A percentile compares a stretch with the other conserved stretches of the same genome.
phyloP scores from a whole-genome alignment of 495 filamentous ascomycete species.

The Aspergillus ostianus region DNA sequence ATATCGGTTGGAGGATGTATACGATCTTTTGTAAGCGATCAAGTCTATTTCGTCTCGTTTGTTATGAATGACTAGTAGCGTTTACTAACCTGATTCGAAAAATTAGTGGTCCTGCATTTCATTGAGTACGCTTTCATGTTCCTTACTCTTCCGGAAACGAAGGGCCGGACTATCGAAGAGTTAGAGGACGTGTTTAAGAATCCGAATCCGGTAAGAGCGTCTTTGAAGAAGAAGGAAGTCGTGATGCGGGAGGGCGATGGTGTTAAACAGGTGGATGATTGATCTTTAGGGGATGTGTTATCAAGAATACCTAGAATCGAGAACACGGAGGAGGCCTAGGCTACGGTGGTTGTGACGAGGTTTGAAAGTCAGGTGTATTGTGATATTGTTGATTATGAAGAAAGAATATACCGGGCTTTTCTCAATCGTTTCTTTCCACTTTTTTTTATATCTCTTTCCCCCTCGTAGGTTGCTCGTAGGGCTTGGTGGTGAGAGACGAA shows the following conservation, averaged over 20 bases:
- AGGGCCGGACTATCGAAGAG: constrained; percentile 12
- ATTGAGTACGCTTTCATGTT: constrained; percentile 51
- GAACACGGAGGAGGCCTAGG: too few relatives aligned
- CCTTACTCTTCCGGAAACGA: constrained; percentile 63
- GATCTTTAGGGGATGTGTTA: neutral
- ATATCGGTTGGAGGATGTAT: constrained; percentile 60
- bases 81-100: neutral
- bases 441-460: too few relatives aligned
- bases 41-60: neutral
- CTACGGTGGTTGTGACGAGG: too few relatives aligned
- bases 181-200: constrained; percentile 14
- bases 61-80: neutral
- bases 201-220: constrained; percentile 8
- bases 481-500: too few relatives aligned
- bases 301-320: too few relatives aligned
- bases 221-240: constrained; percentile 5
- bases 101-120: constrained; percentile 45
- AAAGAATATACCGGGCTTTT: too few relatives aligned
- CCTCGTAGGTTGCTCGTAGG: too few relatives aligned
- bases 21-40: constrained; percentile 52
- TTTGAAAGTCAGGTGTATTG: too few relatives aligned
- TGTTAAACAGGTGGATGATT: neutral
- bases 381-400: too few relatives aligned
- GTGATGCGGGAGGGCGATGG: constrained; percentile 1
- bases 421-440: too few relatives aligned